phyloP scores from a whole-genome alignment of 2,329 filamentous ascomycete genomes.

The Cytospora paraplurivora region DNA sequence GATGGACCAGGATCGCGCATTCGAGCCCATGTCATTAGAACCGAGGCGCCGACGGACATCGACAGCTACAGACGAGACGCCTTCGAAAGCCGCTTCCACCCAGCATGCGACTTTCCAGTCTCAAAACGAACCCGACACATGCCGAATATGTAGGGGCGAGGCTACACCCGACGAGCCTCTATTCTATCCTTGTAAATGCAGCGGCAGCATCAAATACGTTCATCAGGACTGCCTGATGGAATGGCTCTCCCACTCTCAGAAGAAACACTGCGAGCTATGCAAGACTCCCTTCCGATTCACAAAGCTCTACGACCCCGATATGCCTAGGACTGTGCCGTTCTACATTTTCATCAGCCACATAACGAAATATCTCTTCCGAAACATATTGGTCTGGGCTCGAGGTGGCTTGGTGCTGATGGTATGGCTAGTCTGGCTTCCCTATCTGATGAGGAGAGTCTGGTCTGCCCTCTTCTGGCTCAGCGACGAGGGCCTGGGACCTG shows the following conservation, averaged over 20 bases:
- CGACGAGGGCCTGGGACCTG: conserved; percentile 65
- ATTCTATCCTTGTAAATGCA: conserved; percentile 98
- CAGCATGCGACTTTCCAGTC: conserved; percentile 24
- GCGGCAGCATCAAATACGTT: conserved; percentile 96
- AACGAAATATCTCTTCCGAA: conserved; percentile 69
- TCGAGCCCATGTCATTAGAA: conserved; percentile 22
- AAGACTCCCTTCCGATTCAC: conserved; percentile 98
- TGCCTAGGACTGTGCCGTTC: conserved; percentile 82
- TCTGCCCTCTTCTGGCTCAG: conserved; percentile 92
- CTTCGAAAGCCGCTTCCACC: conserved; percentile 10
- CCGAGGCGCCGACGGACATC: conserved; percentile 22
- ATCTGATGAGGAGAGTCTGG: conserved; percentile 90
- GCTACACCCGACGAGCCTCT: conserved; percentile 79
- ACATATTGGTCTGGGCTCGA: conserved; percentile 76
- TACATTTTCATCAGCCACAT: conserved; percentile 81
- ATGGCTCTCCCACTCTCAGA: conserved; percentile 97
- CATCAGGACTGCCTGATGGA: conserved; percentile 98
- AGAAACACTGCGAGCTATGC: conserved; percentile 99
- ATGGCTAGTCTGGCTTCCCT: conserved; percentile 88
- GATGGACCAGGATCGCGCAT: conserved; percentile 21
- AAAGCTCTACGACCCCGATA: conserved; percentile 92
- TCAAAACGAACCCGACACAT: conserved; percentile 70
- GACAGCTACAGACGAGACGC: conserved; percentile 14
- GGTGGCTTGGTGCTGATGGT: conserved; percentile 78
- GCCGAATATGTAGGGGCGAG: conserved; percentile 94